Evolutionary conservation across 495 filamentous ascomycete species (phyloP), one percentile per base, ranked within the genome.

Genomic region (Penicillium chermesinum): DNA sequence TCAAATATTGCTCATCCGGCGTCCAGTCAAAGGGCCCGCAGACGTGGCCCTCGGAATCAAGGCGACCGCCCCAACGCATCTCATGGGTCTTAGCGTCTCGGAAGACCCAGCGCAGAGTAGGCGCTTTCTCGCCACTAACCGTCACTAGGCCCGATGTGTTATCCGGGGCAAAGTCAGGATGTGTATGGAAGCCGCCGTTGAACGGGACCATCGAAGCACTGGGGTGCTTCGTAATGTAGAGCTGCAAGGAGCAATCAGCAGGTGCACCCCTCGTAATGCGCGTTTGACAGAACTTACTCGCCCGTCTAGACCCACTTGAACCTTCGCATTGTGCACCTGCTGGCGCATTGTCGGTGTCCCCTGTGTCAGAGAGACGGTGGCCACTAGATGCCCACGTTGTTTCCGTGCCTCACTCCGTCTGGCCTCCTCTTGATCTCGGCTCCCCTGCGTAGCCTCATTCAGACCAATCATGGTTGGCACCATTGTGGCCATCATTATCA

Each of bases 21-120:
- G 62, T 58, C 52, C 57, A 58, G 35, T 62, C 59, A 35, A 60
- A 65, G 44, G 59, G 59, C 15, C 62, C 62, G 50, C 54, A 53
- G 10, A 60, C 20, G 25, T 65, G 54, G 32, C 50, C 62, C 39
- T 56, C 56, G 10, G 46, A 53, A 13, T 62, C 62, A 3, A 50
- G 43, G 5, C 51, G 47, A 10, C 62, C 62, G 14, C 62, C 62
- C 62, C 62, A 65, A 17, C 50, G 48, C 52, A 65, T 41, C 42
- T 62, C 52, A 16, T 58, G 44, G 14, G 59, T 62, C 21, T 52
- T 33, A n/a, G 35, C 20, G 30, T 62, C 59, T 5, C 57, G 43
- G 36, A 60, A 65, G 2, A 61, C 58, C 62, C 62, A 64, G 25
- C 62, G 58, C n/a, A 62, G 35, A 20, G 50, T 55, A 1, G 62